Conservation (phyloP, 106 monocot genomes). For the Gastrodia elata region DNA sequence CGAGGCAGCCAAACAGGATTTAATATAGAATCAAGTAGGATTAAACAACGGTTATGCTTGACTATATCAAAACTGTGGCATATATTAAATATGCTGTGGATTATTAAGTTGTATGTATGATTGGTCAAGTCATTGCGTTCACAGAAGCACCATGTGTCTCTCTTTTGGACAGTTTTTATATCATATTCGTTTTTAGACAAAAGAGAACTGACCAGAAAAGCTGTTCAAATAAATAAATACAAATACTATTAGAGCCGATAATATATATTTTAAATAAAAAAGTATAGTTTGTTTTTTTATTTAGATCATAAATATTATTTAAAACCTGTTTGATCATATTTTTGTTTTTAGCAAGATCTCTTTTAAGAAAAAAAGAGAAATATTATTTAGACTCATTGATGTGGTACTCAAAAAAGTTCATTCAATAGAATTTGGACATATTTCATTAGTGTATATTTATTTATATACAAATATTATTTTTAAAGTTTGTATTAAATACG, state of each 20-base stretch:
- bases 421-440: too few species aligned
- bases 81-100: neutral
- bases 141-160: conserved; percentile 1
- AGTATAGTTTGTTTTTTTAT: neutral
- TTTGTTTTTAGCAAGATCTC: too few species aligned
- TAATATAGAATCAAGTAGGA: neutral
- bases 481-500: too few species aligned
- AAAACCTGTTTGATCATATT: too few species aligned
- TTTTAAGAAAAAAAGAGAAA: too few species aligned
- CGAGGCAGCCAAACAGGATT: neutral
- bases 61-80: neutral
- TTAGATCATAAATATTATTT: neutral
- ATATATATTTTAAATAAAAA: neutral
- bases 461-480: too few species aligned
- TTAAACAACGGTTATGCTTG: neutral
- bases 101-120: neutral
- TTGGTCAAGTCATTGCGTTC: neutral
- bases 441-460: too few species aligned
- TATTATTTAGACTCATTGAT: too few species aligned
- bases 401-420: too few species aligned
- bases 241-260: neutral
- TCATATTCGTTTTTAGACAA: too few species aligned
- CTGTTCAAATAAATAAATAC: neutral
- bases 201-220: too few species aligned
- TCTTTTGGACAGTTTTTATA: neutral